Percentiles rank a stretch among this genome's conserved stretches.
Evolutionary conservation across 1,139 yeast genomes (phyloP).

Genomic region (Meyerozyma athensensis): DNA sequence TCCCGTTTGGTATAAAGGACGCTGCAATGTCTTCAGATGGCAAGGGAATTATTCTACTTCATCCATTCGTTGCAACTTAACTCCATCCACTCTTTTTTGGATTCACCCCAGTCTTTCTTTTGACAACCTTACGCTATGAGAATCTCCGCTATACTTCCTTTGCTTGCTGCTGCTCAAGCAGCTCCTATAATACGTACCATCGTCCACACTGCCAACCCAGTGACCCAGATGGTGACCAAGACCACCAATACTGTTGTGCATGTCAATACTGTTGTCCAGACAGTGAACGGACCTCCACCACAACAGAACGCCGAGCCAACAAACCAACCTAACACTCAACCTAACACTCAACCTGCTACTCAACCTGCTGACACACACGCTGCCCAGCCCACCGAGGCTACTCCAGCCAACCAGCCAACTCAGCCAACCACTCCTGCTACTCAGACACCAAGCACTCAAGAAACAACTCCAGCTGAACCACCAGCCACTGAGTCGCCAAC

Average conservation of each 20-base stretch:
- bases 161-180: conserved; percentile 23
- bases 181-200: conserved; percentile 26
- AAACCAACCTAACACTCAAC: conserved; percentile 5
- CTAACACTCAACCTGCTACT: neutral
- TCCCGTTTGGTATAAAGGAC: neutral
- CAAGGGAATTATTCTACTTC: neutral
- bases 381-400: neutral
- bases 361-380: conserved; percentile 2
- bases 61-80: neutral
- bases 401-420: neutral
- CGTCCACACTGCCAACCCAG: conserved; percentile 28
- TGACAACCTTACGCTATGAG: conserved; percentile 4
- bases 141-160: conserved; percentile 13
- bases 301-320: neutral
- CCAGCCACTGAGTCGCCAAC: conserved; percentile 10
- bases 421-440: conserved; percentile 4
- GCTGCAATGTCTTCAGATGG: neutral
- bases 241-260: conserved; percentile 17
- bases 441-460: conserved; percentile 6
- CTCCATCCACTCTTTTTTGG: conserved; percentile 1
- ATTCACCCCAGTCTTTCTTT: conserved; percentile 3
- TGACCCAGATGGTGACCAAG: conserved; percentile 22
- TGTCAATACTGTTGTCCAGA: conserved; percentile 8
- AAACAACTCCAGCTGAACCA: conserved; percentile 6
- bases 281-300: conserved; percentile 12